These are phyloP conservation scores for Arabis hirsuta DNA, from an alignment of 345 rosid species.

Conservation along the genomic window DNA sequence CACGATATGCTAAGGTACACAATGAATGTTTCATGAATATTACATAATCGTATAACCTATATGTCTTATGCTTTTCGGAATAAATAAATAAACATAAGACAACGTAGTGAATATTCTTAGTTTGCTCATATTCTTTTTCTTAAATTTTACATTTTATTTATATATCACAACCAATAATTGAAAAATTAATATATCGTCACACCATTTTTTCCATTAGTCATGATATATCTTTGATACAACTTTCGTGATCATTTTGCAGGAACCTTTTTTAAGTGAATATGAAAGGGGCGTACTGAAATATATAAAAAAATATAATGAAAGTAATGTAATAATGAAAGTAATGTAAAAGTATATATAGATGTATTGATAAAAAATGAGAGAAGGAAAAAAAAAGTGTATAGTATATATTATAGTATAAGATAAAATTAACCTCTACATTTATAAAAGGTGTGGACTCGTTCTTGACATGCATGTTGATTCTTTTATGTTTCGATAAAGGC, in stretches of 20 bases:
- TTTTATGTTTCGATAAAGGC: slow-evolving; percentile 27
- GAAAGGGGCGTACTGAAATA: slow-evolving; percentile 18
- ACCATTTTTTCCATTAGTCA: slow-evolving; percentile 10
- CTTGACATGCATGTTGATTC: slow-evolving; percentile 32
- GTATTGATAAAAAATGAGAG: background rate
- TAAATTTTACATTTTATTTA: background rate
- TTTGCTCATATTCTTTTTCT: background rate
- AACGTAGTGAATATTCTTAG: background rate
- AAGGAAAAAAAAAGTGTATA: background rate
- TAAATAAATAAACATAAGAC: background rate
- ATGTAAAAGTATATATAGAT: background rate
- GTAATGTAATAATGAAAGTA: background rate
- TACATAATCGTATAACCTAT: background rate
- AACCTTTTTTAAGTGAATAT: slow-evolving; percentile 15
- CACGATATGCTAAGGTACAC: slow-evolving; percentile 32
- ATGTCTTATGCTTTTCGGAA: slow-evolving; percentile 2
- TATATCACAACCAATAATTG: background rate
- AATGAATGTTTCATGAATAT: background rate
- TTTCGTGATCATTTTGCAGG: slow-evolving; percentile 34
- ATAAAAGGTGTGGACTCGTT: slow-evolving; percentile 14
- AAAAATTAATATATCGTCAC: background rate
- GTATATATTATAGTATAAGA: background rate
- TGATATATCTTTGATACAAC: slow-evolving; percentile 1
- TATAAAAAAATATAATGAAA: background rate
- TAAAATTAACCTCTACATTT: slow-evolving; percentile 1